A percentile compares a stretch with the other conserved stretches of the same genome.
Evolutionary conservation across 1,284 basidiomycete genomes (phyloP).

Genomic region (Puccinia coronata): DNA sequence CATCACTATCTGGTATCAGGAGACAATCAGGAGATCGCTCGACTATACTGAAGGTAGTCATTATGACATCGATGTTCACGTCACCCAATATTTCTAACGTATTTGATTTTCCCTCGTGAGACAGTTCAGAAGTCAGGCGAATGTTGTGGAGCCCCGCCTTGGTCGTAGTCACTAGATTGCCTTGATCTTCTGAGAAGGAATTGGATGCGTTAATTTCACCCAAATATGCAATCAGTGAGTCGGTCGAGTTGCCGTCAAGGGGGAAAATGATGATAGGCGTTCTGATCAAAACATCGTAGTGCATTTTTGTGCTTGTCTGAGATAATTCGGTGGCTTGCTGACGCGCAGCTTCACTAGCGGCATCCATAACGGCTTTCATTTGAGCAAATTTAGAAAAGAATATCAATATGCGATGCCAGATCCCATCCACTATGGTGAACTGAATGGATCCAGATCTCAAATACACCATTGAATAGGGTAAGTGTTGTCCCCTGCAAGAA

Average conservation of each 20-base stretch:
- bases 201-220: constrained; percentile 88
- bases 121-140: constrained; percentile 73
- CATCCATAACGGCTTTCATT: constrained; percentile 78
- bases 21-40: constrained; percentile 58
- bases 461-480: constrained; percentile 78
- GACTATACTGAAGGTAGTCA: constrained; percentile 67
- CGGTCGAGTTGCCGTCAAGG: constrained; percentile 68
- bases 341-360: constrained; percentile 88
- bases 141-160: constrained; percentile 81
- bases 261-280: constrained; percentile 93
- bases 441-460: constrained; percentile 88
- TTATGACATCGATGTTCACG: constrained; percentile 74
- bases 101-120: constrained; percentile 62
- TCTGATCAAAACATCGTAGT: constrained; percentile 85
- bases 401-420: constrained; percentile 78
- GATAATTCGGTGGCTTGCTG: constrained; percentile 81
- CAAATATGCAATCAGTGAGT: constrained; percentile 77
- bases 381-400: constrained; percentile 86
- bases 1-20: constrained; percentile 55
- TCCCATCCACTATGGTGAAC: constrained; percentile 82
- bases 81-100: constrained; percentile 86
- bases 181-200: constrained; percentile 66
- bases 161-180: constrained; percentile 65
- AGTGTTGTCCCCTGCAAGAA: constrained; percentile 70
- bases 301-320: constrained; percentile 68